Percentiles rank a stretch among this genome's conserved stretches.
These are phyloP conservation scores for Sesbania bispinosa DNA, from an alignment of 306 rosid genomes.

Conservation along the genomic window DNA sequence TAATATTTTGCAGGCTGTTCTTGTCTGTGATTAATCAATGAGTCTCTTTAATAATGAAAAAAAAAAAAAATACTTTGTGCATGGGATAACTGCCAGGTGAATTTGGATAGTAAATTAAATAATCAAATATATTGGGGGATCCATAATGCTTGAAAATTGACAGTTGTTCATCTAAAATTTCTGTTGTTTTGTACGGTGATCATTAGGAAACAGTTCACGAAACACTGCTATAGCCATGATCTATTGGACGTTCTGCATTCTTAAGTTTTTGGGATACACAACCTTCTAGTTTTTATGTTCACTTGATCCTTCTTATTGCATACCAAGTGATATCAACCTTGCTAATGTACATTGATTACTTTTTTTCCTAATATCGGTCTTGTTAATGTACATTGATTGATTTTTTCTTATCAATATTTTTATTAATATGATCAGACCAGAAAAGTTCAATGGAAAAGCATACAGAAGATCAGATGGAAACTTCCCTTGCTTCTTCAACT, in stretches of 20 bases:
- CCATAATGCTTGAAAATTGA: background rate
- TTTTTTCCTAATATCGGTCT: background rate
- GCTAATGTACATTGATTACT: background rate
- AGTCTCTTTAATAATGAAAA: background rate
- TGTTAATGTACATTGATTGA: background rate
- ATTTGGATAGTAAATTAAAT: background rate
- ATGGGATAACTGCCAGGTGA: background rate
- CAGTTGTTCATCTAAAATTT: background rate
- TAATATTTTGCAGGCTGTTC: background rate
- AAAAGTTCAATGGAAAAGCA: conserved; percentile 53
- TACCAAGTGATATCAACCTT: conserved; percentile 5
- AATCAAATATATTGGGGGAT: background rate
- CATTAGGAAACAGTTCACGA: background rate
- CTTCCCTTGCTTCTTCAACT: conserved; percentile 64
- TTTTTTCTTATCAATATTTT: conserved; percentile 16
- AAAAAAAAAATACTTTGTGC: background rate
- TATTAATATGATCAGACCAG: conserved; percentile 53
- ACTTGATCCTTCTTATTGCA: background rate
- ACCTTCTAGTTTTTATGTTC: conserved; percentile 6
- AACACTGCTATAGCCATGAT: background rate
- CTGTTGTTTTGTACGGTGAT: background rate
- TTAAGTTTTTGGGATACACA: background rate
- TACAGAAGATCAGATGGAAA: conserved; percentile 57
- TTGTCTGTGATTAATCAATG: background rate
- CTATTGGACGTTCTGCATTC: background rate